phyloP scores from a whole-genome alignment of 2,329 filamentous ascomycete species.

The Exophiala spinifera region DNA sequence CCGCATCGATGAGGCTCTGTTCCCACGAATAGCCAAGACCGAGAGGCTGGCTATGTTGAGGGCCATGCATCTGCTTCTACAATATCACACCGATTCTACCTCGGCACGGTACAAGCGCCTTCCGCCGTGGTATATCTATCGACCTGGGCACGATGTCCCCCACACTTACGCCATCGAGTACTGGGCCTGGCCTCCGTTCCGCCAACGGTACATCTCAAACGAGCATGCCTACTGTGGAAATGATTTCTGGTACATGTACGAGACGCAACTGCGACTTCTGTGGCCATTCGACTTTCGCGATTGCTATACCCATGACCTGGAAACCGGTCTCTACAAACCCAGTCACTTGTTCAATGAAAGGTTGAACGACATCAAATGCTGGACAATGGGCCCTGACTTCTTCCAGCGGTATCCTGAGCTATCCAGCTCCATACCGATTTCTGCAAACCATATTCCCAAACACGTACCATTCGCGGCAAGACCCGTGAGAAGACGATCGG shows the following conservation, averaged over 20 bases:
- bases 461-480: too few relatives aligned
- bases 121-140: conserved; percentile 1
- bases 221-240: conserved; percentile 17
- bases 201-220: conserved; percentile 11
- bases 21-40: not conserved
- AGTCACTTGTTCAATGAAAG: conserved; percentile 12
- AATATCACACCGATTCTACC: conserved; percentile 8
- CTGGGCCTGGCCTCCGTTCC: conserved; percentile 14
- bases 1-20: conserved; percentile 13
- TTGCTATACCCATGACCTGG: conserved; percentile 12
- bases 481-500: too few relatives aligned
- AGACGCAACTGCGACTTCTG: conserved; percentile 4
- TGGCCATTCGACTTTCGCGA: conserved; percentile 18
- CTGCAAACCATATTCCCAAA: not conserved
- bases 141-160: conserved; percentile 8
- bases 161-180: conserved; percentile 17
- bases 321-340: conserved; percentile 13
- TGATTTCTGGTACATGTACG: conserved; percentile 8
- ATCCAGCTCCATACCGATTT: conserved; percentile 8
- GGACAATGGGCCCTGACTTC: conserved; percentile 14
- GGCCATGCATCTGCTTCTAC: conserved; percentile 12
- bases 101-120: too few relatives aligned
- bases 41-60: conserved; percentile 14
- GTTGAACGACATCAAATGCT: conserved; percentile 15
- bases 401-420: conserved; percentile 17